A percentile compares a stretch with the other conserved stretches of the same genome.
Conservation (phyloP, 768 basidiomycete genomes). For the Agrocybe chaxingu region DNA sequence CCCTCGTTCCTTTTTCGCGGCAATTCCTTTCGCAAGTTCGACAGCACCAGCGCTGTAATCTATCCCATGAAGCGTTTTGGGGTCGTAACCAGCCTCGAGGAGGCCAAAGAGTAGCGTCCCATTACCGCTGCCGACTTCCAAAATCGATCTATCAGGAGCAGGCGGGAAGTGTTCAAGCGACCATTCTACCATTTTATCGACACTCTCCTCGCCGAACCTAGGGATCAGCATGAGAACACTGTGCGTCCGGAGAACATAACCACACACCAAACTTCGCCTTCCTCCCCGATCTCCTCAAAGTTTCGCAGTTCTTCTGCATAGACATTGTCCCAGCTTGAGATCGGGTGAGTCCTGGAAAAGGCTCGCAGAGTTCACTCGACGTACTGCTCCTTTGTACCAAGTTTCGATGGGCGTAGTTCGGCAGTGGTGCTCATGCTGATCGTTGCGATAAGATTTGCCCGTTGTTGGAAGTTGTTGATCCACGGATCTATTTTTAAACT, state of each 20-base stretch:
- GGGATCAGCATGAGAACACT: background rate
- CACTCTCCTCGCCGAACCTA: slow-evolving; percentile 74
- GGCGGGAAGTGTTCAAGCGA: slow-evolving; percentile 50
- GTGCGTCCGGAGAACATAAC: background rate
- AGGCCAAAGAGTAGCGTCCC: slow-evolving; percentile 74
- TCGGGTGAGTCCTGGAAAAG: background rate
- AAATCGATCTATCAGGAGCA: slow-evolving; percentile 41
- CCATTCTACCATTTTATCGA: slow-evolving; percentile 83
- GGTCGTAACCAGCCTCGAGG: slow-evolving; percentile 60
- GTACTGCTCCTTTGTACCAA: slow-evolving; percentile 81
- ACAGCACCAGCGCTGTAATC: slow-evolving; percentile 80
- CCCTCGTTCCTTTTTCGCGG: slow-evolving; percentile 33
- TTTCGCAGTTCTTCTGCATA: slow-evolving; percentile 70
- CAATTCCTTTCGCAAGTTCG: slow-evolving; percentile 57
- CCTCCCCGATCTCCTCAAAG: slow-evolving; percentile 76
- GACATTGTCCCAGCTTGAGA: slow-evolving; percentile 69
- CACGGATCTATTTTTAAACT: background rate
- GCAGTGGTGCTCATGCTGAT: slow-evolving; percentile 24
- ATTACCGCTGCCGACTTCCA: slow-evolving; percentile 83
- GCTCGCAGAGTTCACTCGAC: slow-evolving; percentile 17
- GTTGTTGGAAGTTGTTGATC: slow-evolving; percentile 27
- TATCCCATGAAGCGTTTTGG: slow-evolving; percentile 53
- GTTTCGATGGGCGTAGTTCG: slow-evolving; percentile 65
- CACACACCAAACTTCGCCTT: slow-evolving; percentile 80
- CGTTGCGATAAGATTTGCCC: slow-evolving; percentile 7